Conservation (phyloP, 2,329 filamentous ascomycete species). For the Exophiala sp. region DNA sequence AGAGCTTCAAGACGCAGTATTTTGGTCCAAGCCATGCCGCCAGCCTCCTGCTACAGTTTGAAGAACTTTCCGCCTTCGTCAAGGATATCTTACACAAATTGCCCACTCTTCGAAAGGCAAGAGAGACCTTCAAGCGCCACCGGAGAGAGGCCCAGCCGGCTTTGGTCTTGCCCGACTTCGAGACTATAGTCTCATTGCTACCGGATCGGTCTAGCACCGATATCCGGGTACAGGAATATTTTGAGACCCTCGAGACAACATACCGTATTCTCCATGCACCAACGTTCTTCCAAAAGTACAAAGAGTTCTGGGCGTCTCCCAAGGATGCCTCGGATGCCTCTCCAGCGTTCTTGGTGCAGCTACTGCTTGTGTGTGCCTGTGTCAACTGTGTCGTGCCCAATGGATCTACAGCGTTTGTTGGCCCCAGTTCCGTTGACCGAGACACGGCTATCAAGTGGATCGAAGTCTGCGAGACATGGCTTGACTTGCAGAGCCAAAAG, state of each 20-base stretch:
- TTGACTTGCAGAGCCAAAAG: slow-evolving; percentile 43
- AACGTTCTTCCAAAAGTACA: slow-evolving; percentile 52
- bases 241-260: slow-evolving; percentile 53
- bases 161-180: slow-evolving; percentile 14
- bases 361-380: slow-evolving; percentile 23
- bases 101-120: slow-evolving; percentile 20
- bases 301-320: slow-evolving; percentile 44
- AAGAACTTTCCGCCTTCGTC: slow-evolving; percentile 27
- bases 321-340: slow-evolving; percentile 17
- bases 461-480: slow-evolving; percentile 25
- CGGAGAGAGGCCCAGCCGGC: slow-evolving; percentile 6
- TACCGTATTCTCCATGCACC: slow-evolving; percentile 55
- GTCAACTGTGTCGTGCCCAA: slow-evolving; percentile 18
- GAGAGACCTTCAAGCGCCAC: slow-evolving; percentile 20
- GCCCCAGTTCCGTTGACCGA: slow-evolving; percentile 19
- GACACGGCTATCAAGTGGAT: slow-evolving; percentile 25
- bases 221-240: slow-evolving; percentile 26
- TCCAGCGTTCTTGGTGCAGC: slow-evolving; percentile 23
- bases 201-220: slow-evolving; percentile 24
- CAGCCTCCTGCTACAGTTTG: slow-evolving; percentile 27
- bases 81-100: slow-evolving; percentile 24
- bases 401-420: slow-evolving; percentile 16
- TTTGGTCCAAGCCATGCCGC: slow-evolving; percentile 27
- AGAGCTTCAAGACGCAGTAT: slow-evolving; percentile 29
- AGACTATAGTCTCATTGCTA: slow-evolving; percentile 22